Evolutionary conservation across 2,329 filamentous ascomycete genomes (phyloP), one percentile per base, ranked within the genome.

Genomic region (Xylariaceae sp.): DNA sequence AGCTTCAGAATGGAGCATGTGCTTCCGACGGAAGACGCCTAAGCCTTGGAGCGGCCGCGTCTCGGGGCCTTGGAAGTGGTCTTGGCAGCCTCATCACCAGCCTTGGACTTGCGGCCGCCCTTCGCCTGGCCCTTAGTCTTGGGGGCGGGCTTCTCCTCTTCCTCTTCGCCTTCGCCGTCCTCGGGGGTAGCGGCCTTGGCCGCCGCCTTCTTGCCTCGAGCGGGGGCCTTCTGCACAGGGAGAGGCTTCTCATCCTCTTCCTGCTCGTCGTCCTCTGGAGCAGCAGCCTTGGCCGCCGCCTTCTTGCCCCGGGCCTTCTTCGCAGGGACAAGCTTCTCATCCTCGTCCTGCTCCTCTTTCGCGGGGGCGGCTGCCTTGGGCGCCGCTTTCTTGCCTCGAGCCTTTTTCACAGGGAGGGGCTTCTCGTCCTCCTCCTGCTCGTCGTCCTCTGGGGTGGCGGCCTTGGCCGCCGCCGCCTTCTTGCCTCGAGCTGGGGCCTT

Each of bases 301-400:
- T 52, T 52, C 37, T 46, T 50, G 19, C 36, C 46, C 11, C 43
- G 42, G 15, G 43, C 44, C 30, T 55, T 60, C 44, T 58, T 59
- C 13, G 47, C 50, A 30, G 53, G 35, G 18, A 34, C 35, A n/a
- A 36, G 32, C 28, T 40, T 32, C 21, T 39, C 32, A 9, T 37
- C 23, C 13, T 37, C 44, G 2, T 48, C 40, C 8, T 43, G 45
- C n/a, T 51, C 48, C 19, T 56, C 56, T 8, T 28, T 40, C 29
- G 47, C 45, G 11, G 24, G 24, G 15, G 24, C 5, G 15, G 24
- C 12, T 12, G 39, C 41, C 15, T 47, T 39, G 27, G 13, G 29
- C 29, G 51, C 46, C 19, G 47, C 45, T 34, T 54, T 51, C 40
- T 56, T 57, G 12, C 45, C 26, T 18, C 40, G 44, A 11, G 42